Percentiles rank a stretch among this genome's conserved stretches.
phyloP scores from a whole-genome alignment of 441 rosid species.

The Croton laevigatus region DNA sequence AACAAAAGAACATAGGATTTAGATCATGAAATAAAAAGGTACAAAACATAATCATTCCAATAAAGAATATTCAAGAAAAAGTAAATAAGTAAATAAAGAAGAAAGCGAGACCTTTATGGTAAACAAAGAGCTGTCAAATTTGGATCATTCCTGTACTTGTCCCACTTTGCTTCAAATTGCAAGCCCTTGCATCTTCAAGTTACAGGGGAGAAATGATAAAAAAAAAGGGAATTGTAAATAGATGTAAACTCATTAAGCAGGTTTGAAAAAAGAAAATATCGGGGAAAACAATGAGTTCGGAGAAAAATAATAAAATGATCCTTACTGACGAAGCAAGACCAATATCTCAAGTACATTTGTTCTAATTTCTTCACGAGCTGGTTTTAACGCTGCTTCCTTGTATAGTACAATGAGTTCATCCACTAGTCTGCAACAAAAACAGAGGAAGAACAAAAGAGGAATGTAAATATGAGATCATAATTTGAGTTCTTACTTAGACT shows the following conservation, averaged over 20 bases:
- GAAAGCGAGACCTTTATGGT: conserved; percentile 17
- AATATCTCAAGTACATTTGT: conserved; percentile 45
- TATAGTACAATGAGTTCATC: conserved; percentile 63
- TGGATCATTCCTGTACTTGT: conserved; percentile 55
- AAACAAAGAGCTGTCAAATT: conserved; percentile 40
- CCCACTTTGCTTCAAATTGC: conserved; percentile 66
- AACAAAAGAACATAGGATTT: no score
- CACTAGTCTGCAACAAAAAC: conserved; percentile 54
- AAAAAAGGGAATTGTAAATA: no score
- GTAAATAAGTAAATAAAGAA: no score
- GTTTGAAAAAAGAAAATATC: background rate
- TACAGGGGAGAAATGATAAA: background rate
- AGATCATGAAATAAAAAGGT: no score
- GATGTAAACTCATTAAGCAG: background rate
- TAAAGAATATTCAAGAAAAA: no score
- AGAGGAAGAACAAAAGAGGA: background rate
- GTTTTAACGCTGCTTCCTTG: conserved; percentile 65
- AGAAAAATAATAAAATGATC: background rate
- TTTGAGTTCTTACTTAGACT: background rate
- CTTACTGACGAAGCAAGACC: conserved; percentile 65
- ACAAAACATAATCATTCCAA: no score
- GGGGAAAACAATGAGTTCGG: background rate
- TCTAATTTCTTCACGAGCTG: conserved; percentile 64
- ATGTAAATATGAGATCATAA: background rate
- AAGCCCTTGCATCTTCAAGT: conserved; percentile 51